Base-by-base conservation (phyloP, 495 filamentous ascomycete genomes). In the Xylaria cubensis region DNA sequence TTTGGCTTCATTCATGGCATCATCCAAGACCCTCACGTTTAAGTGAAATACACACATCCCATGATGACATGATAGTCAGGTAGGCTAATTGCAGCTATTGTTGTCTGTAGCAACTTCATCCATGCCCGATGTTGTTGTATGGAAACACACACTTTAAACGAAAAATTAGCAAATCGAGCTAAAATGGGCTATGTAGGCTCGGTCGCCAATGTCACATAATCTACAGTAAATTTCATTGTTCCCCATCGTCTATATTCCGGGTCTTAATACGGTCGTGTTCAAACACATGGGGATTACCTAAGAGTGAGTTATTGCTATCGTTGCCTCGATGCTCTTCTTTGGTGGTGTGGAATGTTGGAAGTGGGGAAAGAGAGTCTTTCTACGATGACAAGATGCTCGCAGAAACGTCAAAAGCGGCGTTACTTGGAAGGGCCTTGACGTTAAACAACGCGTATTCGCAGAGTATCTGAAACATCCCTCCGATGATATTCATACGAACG, bases 141-240 rank as follows among this genome's bases (percentile, higher is more conserved):
- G 26, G 26, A 29, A 29, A 29, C 26, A 29, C 26, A 29, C 26
- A 29, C 26, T 29, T 29, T 29, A 29, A 29, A 29, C 26, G 26
- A 29, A 1, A 2, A 1, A 29, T 29, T 2, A 29, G 26, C 26
- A 29, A 29, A 29, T 29, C 26, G 26, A 29, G 26, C 26, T 29
- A 29, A 29, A 29, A 29, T 1, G 1, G 26, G 26, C 26, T 29
- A 29, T 29, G 26, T 29, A 29, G 26, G 26, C 26, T 29, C 26
- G 2, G 26, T 29, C 26, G 26, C 26, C 26, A 29, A 29, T 29
- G 26, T 29, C 2, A n/a, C n/a, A n/a, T n/a, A n/a, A n/a, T n/a
- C n/a, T n/a, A n/a, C n/a, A n/a, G n/a, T n/a, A n/a, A n/a, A n/a
- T 92, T 39, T 91, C 90, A 24, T 85, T 91, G 1, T 93, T 93